Conservation (phyloP, 352 stramenopile genomes). For the Phytopythium sindhum region DNA sequence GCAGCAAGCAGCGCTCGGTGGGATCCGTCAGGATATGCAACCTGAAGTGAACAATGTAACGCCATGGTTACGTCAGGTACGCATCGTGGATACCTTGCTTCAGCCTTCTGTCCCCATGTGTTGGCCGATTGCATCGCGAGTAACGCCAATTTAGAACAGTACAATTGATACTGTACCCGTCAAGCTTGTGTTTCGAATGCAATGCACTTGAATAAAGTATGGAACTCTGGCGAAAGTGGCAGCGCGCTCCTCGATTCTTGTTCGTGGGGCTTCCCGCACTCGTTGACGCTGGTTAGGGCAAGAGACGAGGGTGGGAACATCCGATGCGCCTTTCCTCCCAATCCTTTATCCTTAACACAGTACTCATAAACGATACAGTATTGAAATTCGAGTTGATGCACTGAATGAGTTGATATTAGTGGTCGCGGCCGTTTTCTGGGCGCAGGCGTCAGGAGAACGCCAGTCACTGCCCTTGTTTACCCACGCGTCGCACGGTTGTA, state of each 20-base stretch:
- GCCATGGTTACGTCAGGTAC: background rate
- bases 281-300: background rate
- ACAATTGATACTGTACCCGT: too few relatives aligned
- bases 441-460: background rate
- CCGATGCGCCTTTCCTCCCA: background rate
- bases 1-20: too few relatives aligned
- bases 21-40: background rate
- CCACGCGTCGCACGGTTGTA: background rate
- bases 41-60: background rate
- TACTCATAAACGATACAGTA: background rate
- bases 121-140: too few relatives aligned
- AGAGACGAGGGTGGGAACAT: conserved; percentile 9
- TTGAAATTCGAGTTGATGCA: background rate
- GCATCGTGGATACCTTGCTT: too few relatives aligned
- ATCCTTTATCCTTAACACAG: background rate
- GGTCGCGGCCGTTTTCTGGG: background rate
- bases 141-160: too few relatives aligned
- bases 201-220: too few relatives aligned
- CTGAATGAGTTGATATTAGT: background rate
- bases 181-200: too few relatives aligned
- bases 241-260: background rate
- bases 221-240: too few relatives aligned
- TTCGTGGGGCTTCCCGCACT: background rate
- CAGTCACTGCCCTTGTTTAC: background rate
- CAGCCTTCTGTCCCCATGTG: too few relatives aligned